A percentile compares a stretch with the other conserved stretches of the same genome.
Evolutionary conservation across 805 yeast genomes (phyloP).

Genomic region (Metschnikowia hibisci): DNA sequence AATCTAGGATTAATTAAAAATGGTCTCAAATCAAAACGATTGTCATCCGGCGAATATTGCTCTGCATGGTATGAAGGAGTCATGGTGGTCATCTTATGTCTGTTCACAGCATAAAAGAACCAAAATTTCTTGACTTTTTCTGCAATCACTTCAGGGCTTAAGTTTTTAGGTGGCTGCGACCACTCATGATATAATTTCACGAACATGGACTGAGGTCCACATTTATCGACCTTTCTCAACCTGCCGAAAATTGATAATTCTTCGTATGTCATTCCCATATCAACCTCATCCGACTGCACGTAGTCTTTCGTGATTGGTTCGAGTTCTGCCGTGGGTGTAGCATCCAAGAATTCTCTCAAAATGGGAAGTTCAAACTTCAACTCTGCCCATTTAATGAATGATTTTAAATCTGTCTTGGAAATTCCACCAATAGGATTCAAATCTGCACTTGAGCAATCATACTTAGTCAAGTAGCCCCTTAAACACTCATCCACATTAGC

Average conservation of each 20-base stretch:
- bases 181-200: slow-evolving; percentile 85
- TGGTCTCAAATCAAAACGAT: slow-evolving; percentile 94
- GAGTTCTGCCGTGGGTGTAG: slow-evolving; percentile 96
- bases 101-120: slow-evolving; percentile 89
- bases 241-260: slow-evolving; percentile 89
- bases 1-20: slow-evolving; percentile 87
- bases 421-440: slow-evolving; percentile 98
- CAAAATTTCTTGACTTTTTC: slow-evolving; percentile 89
- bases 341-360: slow-evolving; percentile 71
- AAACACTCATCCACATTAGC: slow-evolving; percentile 97
- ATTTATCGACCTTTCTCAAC: slow-evolving; percentile 84
- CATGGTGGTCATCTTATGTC: slow-evolving; percentile 96
- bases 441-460: slow-evolving; percentile 97
- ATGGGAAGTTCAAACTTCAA: slow-evolving; percentile 70
- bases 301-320: slow-evolving; percentile 93
- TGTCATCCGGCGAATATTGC: slow-evolving; percentile 96
- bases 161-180: slow-evolving; percentile 63
- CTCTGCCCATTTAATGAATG: slow-evolving; percentile 79
- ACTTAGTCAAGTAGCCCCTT: slow-evolving; percentile 92
- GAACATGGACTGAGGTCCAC: slow-evolving; percentile 97
- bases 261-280: slow-evolving; percentile 98
- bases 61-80: slow-evolving; percentile 98
- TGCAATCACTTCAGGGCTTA: slow-evolving; percentile 82
- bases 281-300: slow-evolving; percentile 94
- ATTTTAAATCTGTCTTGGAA: slow-evolving; percentile 87